Evolutionary conservation across 345 rosid genomes (phyloP).

Genomic region (Turritis glabra): DNA sequence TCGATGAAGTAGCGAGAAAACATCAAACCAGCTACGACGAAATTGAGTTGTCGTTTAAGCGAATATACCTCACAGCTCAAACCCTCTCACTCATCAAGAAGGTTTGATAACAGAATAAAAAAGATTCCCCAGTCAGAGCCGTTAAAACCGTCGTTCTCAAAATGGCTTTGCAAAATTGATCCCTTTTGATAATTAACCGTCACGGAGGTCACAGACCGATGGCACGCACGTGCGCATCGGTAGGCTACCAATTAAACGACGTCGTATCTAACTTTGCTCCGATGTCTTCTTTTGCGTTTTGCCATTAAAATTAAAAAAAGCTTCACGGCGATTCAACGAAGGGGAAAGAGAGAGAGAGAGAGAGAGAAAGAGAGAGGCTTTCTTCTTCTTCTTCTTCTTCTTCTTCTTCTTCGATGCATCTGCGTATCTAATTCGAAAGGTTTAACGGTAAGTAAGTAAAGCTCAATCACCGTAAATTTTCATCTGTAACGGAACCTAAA

Average conservation of each 20-base stretch:
- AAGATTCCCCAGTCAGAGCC: neutral
- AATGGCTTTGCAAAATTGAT: neutral
- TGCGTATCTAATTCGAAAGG: neutral
- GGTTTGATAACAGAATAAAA: neutral
- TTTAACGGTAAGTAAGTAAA: slow-evolving; percentile 19
- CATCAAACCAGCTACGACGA: slow-evolving; percentile 32
- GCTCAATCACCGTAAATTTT: neutral
- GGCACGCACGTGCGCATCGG: slow-evolving; percentile 26
- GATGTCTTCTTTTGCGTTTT: slow-evolving; percentile 10
- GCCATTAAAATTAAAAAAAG: slow-evolving; percentile 7
- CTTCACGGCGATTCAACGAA: slow-evolving; percentile 18
- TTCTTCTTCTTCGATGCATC: neutral
- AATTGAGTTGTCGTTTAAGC: slow-evolving; percentile 24
- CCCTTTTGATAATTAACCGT: too few species aligned
- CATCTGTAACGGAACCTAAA: neutral
- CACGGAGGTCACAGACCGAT: slow-evolving; percentile 3
- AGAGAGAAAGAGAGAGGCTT: slow-evolving; percentile 20
- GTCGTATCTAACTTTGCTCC: neutral
- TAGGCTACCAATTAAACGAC: neutral
- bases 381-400: slow-evolving; percentile 12
- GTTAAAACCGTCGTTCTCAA: slow-evolving; percentile 3
- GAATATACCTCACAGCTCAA: slow-evolving; percentile 21
- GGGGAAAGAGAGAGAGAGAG: neutral
- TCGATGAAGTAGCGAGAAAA: slow-evolving; percentile 41
- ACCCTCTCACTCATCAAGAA: neutral